A percentile compares a stretch with the other conserved stretches of the same genome.
These are phyloP conservation scores for Fusarium papillatum DNA, from an alignment of 2,329 filamentous ascomycete genomes.

Conservation along the genomic window DNA sequence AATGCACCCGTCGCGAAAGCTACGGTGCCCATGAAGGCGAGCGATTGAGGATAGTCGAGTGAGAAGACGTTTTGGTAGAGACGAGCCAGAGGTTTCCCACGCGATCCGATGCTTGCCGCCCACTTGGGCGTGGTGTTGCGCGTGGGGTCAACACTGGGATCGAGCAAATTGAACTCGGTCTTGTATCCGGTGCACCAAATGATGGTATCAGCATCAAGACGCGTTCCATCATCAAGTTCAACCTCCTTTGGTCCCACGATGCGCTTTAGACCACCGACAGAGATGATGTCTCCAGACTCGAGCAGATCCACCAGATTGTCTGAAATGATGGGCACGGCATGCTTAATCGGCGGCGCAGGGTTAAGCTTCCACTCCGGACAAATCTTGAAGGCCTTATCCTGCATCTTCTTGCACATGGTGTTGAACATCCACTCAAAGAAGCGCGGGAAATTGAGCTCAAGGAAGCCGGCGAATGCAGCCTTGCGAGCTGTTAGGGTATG, in stretches of 20 bases:
- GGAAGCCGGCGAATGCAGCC: constrained; percentile 45
- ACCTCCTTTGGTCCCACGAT: constrained; percentile 41
- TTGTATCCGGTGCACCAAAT: constrained; percentile 53
- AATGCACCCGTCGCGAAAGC: constrained; percentile 51
- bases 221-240: constrained; percentile 46
- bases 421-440: constrained; percentile 39
- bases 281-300: constrained; percentile 51
- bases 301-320: constrained; percentile 50
- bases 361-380: constrained; percentile 46
- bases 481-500: constrained; percentile 50
- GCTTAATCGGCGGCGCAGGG: constrained; percentile 41
- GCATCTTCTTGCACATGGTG: constrained; percentile 40
- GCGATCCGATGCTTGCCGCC: constrained; percentile 42
- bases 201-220: constrained; percentile 46
- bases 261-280: constrained; percentile 45
- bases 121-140: constrained; percentile 37
- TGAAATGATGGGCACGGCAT: constrained; percentile 42
- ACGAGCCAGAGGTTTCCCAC: constrained; percentile 47
- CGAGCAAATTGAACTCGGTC: constrained; percentile 47
- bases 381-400: constrained; percentile 40
- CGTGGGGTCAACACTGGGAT: constrained; percentile 44
- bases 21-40: constrained; percentile 57
- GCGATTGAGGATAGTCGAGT: constrained; percentile 55
- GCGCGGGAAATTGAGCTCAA: constrained; percentile 42
- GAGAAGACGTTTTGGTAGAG: constrained; percentile 62